Evolutionary conservation across 2,329 filamentous ascomycete species (phyloP).

Genomic region (Ceratocystis colombiana): DNA sequence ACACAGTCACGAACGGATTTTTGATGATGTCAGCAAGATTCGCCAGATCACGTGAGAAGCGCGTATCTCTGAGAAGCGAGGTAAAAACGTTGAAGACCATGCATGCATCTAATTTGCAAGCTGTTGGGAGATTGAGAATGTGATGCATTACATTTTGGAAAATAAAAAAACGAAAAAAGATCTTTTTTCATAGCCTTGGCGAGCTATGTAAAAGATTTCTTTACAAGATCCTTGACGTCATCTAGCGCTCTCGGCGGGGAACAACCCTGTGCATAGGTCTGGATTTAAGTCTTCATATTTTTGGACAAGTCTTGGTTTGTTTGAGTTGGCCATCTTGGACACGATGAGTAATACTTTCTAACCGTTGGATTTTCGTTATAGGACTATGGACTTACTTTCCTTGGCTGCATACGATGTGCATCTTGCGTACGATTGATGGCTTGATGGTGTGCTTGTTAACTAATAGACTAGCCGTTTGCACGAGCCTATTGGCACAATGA

Average conservation of each 20-base stretch:
- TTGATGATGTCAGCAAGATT: conserved; percentile 13
- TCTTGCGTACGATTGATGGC: neutral
- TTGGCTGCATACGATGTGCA: too few relatives aligned
- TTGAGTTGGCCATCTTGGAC: neutral
- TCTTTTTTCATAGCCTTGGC: too few relatives aligned
- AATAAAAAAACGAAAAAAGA: neutral
- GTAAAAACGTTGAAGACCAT: neutral
- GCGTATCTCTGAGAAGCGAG: neutral
- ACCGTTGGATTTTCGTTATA: neutral
- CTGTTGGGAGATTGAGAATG: neutral
- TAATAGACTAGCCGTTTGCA: too few relatives aligned
- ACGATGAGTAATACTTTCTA: too few relatives aligned
- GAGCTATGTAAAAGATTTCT: neutral
- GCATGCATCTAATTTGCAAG: neutral
- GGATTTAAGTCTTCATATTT: neutral
- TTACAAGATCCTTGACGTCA: neutral
- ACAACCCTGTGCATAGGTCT: neutral
- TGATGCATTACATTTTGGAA: neutral
- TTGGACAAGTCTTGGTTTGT: neutral
- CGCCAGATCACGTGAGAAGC: neutral
- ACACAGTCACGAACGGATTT: neutral
- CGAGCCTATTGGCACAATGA: too few relatives aligned
- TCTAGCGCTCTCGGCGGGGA: neutral
- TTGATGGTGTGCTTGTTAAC: neutral
- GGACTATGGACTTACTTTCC: neutral